Percentiles rank a stretch among this genome's conserved stretches.
Evolutionary conservation across 441 rosid species (phyloP).

Genomic region (Adansonia gregorii): DNA sequence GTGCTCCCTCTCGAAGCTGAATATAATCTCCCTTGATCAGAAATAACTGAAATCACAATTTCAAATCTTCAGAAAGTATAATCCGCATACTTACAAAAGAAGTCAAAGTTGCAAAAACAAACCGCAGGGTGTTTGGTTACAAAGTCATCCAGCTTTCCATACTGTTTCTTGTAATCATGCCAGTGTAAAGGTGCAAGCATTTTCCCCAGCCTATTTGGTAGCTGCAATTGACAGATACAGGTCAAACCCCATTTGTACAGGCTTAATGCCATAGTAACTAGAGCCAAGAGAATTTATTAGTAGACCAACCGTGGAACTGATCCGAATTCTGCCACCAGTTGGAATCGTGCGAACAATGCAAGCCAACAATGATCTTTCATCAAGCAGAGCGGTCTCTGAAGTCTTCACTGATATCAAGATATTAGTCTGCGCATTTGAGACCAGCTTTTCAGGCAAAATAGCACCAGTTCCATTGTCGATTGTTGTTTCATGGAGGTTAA

Average conservation of each 20-base stretch:
- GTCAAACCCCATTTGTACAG: slow-evolving; percentile 6
- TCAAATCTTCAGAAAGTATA: slow-evolving; percentile 24
- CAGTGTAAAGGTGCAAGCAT: slow-evolving; percentile 97
- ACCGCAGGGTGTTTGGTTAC: slow-evolving; percentile 83
- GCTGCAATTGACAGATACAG: slow-evolving; percentile 53
- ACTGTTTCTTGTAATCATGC: slow-evolving; percentile 91
- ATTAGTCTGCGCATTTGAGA: slow-evolving; percentile 42
- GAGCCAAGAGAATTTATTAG: not conserved
- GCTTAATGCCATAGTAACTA: not conserved
- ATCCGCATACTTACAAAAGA: not conserved
- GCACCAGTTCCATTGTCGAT: slow-evolving; percentile 39
- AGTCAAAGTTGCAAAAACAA: slow-evolving; percentile 30
- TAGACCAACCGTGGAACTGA: slow-evolving; percentile 74
- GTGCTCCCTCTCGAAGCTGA: slow-evolving; percentile 94
- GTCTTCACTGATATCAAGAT: slow-evolving; percentile 35
- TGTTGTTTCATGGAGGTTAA: slow-evolving; percentile 38
- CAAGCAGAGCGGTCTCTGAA: slow-evolving; percentile 64
- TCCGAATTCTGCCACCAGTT: slow-evolving; percentile 86
- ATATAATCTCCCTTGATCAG: slow-evolving; percentile 81
- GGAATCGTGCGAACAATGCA: slow-evolving; percentile 97
- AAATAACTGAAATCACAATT: slow-evolving; percentile 65
- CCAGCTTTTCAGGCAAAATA: slow-evolving; percentile 47
- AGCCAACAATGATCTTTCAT: slow-evolving; percentile 84
- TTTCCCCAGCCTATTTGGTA: slow-evolving; percentile 89
- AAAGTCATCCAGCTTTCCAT: slow-evolving; percentile 94